phyloP scores from a whole-genome alignment of 176 grass and related monocot species.

The Musa acuminata region DNA sequence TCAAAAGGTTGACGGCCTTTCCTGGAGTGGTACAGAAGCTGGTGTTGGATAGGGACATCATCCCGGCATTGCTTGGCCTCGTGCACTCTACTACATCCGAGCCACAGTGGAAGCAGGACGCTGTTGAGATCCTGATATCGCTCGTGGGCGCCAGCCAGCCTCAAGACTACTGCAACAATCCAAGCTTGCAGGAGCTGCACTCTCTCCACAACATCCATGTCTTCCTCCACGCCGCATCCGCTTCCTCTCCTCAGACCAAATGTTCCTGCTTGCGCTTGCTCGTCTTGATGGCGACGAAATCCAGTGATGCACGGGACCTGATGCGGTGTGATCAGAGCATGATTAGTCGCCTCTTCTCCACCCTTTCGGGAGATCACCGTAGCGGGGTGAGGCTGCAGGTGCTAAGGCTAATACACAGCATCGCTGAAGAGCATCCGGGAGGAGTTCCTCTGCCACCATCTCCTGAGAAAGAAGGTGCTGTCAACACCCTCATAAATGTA shows the following conservation, averaged over 20 bases:
- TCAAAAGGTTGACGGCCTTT: not conserved
- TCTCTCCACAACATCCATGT: not conserved
- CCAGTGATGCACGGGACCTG: not conserved
- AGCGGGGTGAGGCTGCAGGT: not conserved
- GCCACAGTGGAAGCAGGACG: not conserved
- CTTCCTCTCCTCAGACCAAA: not conserved
- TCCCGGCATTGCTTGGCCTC: not conserved
- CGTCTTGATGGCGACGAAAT: not conserved
- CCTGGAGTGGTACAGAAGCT: not conserved
- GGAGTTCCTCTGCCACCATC: not conserved
- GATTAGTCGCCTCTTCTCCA: not conserved
- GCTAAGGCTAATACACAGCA: not conserved
- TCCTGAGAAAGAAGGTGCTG: not conserved
- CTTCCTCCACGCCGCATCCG: not conserved
- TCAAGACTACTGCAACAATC: not conserved
- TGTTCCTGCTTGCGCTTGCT: not conserved
- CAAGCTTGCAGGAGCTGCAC: not conserved
- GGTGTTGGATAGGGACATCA: not conserved
- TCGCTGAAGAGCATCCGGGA: not conserved
- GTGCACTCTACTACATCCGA: not conserved
- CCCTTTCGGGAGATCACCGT: not conserved
- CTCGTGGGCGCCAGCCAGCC: not conserved
- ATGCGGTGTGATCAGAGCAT: not conserved
- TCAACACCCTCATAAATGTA: not conserved
- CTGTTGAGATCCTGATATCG: not conserved